These are phyloP conservation scores for Cercophora scortea DNA, from an alignment of 495 filamentous ascomycete species.

Conservation along the genomic window DNA sequence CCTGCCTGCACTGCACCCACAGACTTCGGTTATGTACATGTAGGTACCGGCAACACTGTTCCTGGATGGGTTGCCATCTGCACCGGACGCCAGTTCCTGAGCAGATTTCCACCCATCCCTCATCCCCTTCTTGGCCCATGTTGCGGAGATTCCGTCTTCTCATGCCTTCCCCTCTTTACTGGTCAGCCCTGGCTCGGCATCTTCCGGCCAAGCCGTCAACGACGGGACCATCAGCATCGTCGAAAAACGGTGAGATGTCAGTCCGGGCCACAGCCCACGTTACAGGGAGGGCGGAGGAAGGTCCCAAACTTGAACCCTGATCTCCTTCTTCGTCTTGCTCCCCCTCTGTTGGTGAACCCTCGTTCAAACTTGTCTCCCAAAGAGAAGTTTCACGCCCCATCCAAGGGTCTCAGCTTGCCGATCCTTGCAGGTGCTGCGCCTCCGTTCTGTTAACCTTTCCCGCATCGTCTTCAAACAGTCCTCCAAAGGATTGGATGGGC, in stretches of 20 bases:
- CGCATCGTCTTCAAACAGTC: not conserved
- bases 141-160: not conserved
- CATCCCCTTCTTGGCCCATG: not conserved
- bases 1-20: not conserved
- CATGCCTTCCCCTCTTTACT: not conserved
- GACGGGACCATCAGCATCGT: not conserved
- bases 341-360: too few relatives aligned
- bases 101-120: not conserved
- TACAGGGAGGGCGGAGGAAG: constrained; percentile 8
- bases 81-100: not conserved
- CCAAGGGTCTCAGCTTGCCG: constrained; percentile 29
- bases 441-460: constrained; percentile 3
- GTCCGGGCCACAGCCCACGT: constrained; percentile 15
- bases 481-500: constrained; percentile 12
- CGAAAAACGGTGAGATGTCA: constrained; percentile 17
- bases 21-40: too few relatives aligned
- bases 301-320: too few relatives aligned
- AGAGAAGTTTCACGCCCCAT: constrained; percentile 27
- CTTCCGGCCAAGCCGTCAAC: not conserved
- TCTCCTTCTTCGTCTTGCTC: too few relatives aligned
- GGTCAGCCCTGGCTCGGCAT: not conserved
- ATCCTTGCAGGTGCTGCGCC: constrained; percentile 24
- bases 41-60: not conserved
- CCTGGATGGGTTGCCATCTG: not conserved
- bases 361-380: not conserved